Evolutionary conservation across 441 rosid species (phyloP).

Genomic region (Populus trichocarpa): DNA sequence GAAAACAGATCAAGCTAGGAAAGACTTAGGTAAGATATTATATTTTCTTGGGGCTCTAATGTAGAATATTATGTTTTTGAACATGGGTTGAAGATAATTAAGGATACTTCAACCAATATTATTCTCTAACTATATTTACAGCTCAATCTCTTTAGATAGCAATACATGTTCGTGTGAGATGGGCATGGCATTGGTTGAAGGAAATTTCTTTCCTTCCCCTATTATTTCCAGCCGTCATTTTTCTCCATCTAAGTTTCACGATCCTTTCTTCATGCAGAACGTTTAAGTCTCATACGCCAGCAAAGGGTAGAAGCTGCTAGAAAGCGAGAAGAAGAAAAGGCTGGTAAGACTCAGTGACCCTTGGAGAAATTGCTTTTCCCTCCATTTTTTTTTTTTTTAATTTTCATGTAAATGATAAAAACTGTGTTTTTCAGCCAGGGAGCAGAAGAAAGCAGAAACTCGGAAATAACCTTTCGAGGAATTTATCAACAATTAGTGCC

Average conservation of each 20-base stretch:
- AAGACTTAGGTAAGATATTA: slow-evolving; percentile 66
- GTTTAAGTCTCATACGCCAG: slow-evolving; percentile 77
- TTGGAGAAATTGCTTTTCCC: neutral
- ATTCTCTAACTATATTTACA: neutral
- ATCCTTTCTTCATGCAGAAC: slow-evolving; percentile 44
- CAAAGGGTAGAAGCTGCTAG: slow-evolving; percentile 91
- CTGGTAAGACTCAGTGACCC: slow-evolving; percentile 43
- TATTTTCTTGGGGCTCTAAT: neutral
- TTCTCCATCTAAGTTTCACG: neutral
- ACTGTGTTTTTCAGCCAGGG: slow-evolving; percentile 52
- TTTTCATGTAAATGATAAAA: slow-evolving; percentile 7
- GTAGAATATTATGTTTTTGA: neutral
- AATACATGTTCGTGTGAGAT: neutral
- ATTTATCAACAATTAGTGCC: slow-evolving; percentile 11
- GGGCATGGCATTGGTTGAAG: neutral
- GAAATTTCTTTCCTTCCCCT: neutral
- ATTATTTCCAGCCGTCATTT: neutral
- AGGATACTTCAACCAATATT: neutral
- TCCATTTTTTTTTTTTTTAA: neutral
- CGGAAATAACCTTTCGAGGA: slow-evolving; percentile 47
- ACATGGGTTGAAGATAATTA: neutral
- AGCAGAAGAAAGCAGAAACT: slow-evolving; percentile 71
- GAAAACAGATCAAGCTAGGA: slow-evolving; percentile 85
- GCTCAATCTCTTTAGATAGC: no score
- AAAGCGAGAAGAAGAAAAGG: slow-evolving; percentile 92